Evolutionary conservation across 2,329 filamentous ascomycete species (phyloP).

Genomic region (Penicillium capsulatum): DNA sequence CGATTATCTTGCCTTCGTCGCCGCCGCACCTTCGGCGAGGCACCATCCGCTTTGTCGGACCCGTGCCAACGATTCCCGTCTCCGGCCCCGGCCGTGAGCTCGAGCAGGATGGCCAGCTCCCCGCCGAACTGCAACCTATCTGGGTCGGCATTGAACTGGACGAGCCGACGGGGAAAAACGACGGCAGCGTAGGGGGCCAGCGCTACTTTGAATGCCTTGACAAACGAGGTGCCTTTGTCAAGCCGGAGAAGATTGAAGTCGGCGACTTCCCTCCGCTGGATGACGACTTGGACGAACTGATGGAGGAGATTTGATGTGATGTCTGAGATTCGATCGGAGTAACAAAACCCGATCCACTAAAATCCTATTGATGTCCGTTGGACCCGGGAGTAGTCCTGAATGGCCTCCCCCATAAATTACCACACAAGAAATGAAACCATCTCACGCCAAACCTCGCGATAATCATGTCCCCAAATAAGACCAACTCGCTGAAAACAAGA

Average conservation of each 20-base stretch:
- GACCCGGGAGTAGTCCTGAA: too few species aligned
- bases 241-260: conserved; percentile 59
- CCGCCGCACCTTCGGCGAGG: conserved; percentile 44
- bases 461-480: conserved; percentile 1
- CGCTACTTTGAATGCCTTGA: conserved; percentile 54
- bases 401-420: background rate
- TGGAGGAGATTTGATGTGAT: conserved; percentile 50
- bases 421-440: conserved; percentile 1
- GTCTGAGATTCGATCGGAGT: too few species aligned
- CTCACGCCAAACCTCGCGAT: conserved; percentile 1
- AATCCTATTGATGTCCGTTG: too few species aligned
- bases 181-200: conserved; percentile 50
- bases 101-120: conserved; percentile 17
- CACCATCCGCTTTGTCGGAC: conserved; percentile 41
- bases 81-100: conserved; percentile 27
- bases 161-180: conserved; percentile 63
- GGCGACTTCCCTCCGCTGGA: conserved; percentile 56
- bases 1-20: conserved; percentile 41
- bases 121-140: conserved; percentile 28
- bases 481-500: conserved; percentile 17
- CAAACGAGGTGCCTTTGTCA: conserved; percentile 57
- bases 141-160: conserved; percentile 61
- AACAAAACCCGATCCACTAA: too few species aligned
- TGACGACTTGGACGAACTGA: conserved; percentile 52
- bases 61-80: conserved; percentile 39